Evolutionary conservation across 2,329 filamentous ascomycete species (phyloP).

Genomic region (Hansfordia pulvinata): DNA sequence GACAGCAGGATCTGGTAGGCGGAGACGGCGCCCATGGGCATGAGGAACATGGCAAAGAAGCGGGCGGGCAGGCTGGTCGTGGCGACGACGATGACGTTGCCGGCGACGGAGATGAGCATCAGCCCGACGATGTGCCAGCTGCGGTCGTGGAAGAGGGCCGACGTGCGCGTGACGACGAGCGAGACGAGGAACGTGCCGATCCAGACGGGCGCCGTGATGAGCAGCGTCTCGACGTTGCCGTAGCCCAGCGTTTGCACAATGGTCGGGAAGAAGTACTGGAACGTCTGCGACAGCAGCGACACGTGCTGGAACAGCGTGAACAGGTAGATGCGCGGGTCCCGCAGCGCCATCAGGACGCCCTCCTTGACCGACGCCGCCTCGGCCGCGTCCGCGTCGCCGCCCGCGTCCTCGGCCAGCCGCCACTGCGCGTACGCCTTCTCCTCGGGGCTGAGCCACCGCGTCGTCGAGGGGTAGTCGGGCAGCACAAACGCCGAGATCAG

Average conservation of each 20-base stretch:
- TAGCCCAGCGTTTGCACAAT: constrained; percentile 50
- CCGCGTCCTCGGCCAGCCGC: constrained; percentile 33
- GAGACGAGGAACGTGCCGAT: constrained; percentile 36
- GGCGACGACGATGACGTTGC: constrained; percentile 40
- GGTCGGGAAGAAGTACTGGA: constrained; percentile 53
- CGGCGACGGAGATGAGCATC: constrained; percentile 34
- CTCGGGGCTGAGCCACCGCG: constrained; percentile 34
- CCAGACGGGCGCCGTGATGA: constrained; percentile 46
- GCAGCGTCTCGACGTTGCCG: constrained; percentile 35
- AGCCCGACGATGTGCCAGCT: constrained; percentile 39
- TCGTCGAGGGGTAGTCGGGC: constrained; percentile 37
- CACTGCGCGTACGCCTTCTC: constrained; percentile 39
- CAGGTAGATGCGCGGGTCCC: constrained; percentile 35
- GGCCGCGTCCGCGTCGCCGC: constrained; percentile 27
- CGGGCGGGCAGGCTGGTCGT: constrained; percentile 34
- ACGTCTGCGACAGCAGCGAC: constrained; percentile 37
- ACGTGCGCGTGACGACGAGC: constrained; percentile 38
- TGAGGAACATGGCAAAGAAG: constrained; percentile 50
- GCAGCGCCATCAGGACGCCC: constrained; percentile 32
- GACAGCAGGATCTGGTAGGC: constrained; percentile 48
- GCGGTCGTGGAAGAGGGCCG: constrained; percentile 38
- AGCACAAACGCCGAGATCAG: constrained; percentile 18
- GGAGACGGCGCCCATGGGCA: constrained; percentile 39
- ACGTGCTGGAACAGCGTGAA: constrained; percentile 40
- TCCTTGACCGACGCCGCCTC: constrained; percentile 23